These are phyloP conservation scores for Pistacia atlantica DNA, from an alignment of 345 rosid genomes.

Conservation along the genomic window DNA sequence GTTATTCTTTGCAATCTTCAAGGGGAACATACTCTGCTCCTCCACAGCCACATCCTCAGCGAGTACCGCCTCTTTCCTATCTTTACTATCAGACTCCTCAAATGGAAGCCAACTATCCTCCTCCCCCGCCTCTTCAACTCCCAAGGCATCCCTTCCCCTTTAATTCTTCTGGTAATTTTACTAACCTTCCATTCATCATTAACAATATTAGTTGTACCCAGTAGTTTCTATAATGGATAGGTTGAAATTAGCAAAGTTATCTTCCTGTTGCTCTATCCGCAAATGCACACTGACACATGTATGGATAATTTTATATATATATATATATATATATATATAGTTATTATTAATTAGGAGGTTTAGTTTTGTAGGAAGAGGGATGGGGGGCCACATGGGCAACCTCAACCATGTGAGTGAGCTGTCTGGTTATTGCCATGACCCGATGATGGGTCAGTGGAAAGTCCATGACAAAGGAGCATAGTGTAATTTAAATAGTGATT, in stretches of 20 bases:
- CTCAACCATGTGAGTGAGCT: constrained; percentile 70
- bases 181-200: background rate
- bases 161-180: constrained; percentile 47
- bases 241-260: background rate
- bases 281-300: background rate
- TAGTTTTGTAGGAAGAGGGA: background rate
- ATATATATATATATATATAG: background rate
- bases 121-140: constrained; percentile 39
- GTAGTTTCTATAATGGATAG: too few species aligned
- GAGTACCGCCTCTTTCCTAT: constrained; percentile 42
- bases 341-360: constrained; percentile 3
- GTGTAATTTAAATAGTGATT: constrained; percentile 36
- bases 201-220: too few species aligned
- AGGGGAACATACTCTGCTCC: constrained; percentile 47
- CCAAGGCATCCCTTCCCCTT: constrained; percentile 44
- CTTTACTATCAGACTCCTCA: constrained; percentile 52
- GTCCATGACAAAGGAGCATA: constrained; percentile 43
- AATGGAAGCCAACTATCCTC: constrained; percentile 47
- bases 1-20: constrained; percentile 66
- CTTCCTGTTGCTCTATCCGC: background rate
- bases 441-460: constrained; percentile 38
- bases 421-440: constrained; percentile 41
- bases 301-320: background rate
- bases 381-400: constrained; percentile 42
- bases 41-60: constrained; percentile 21